Evolutionary conservation across 148 eudicot genomes (phyloP).

Genomic region (Gaultheria prostrata): DNA sequence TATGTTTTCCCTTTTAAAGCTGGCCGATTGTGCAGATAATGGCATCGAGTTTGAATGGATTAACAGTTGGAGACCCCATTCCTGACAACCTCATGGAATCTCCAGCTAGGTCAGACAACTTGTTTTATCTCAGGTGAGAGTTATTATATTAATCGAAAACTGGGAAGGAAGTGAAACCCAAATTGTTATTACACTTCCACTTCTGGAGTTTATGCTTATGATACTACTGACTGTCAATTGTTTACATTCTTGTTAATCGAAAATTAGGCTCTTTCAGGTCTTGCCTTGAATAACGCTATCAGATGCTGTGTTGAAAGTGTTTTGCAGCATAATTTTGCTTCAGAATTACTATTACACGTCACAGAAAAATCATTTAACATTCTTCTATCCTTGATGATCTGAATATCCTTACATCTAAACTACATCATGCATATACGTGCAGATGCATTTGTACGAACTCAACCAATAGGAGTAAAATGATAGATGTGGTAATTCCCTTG

Average conservation of each 20-base stretch:
- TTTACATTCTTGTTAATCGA: not conserved
- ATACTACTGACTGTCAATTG: not conserved
- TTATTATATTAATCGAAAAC: not conserved
- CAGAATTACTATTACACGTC: not conserved
- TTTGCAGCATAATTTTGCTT: not conserved
- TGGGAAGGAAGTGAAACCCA: not conserved
- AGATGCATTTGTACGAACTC: not conserved
- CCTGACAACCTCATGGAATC: constrained; percentile 78
- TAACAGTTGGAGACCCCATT: constrained; percentile 78
- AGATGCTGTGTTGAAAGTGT: too few species aligned
- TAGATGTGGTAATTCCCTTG: not conserved
- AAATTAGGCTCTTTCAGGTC: not conserved
- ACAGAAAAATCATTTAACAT: not conserved
- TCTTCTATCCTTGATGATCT: not conserved
- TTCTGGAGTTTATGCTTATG: not conserved
- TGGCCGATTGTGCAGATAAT: constrained; percentile 55
- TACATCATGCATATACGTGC: not conserved
- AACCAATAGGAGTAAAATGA: not conserved
- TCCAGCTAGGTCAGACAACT: constrained; percentile 75
- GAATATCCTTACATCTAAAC: not conserved
- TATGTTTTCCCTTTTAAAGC: not conserved
- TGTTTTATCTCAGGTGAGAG: constrained; percentile 53
- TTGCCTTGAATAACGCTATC: too few species aligned
- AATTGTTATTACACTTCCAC: not conserved
- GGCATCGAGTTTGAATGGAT: constrained; percentile 96